Conservation (phyloP, 306 rosid genomes). For the Myrica gale region DNA sequence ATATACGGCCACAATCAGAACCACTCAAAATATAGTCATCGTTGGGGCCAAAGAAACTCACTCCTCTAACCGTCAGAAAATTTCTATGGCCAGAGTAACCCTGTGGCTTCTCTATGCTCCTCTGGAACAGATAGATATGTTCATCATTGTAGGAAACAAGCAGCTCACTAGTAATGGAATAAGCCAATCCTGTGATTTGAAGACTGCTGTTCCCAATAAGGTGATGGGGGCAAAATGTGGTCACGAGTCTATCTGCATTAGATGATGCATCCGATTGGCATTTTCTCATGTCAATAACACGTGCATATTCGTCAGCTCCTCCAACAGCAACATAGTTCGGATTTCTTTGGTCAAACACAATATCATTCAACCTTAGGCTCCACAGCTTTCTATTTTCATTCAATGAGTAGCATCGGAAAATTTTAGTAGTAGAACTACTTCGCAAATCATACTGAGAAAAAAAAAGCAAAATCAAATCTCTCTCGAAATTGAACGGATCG, state of each 20-base stretch:
- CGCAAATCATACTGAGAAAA: slow-evolving; percentile 64
- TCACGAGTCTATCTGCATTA: slow-evolving; percentile 41
- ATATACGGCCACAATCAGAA: slow-evolving; percentile 61
- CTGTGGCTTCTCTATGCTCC: slow-evolving; percentile 36
- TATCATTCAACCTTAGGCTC: slow-evolving; percentile 43
- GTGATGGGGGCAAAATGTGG: slow-evolving; percentile 29
- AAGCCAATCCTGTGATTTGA: slow-evolving; percentile 54
- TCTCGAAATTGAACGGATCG: slow-evolving; percentile 24
- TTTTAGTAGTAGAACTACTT: slow-evolving; percentile 46
- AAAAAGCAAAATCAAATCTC: slow-evolving; percentile 32
- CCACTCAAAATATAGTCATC: slow-evolving; percentile 63
- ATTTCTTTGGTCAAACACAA: slow-evolving; percentile 53
- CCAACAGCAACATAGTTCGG: too few species aligned
- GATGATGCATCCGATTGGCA: slow-evolving; percentile 23
- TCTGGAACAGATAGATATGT: slow-evolving; percentile 53
- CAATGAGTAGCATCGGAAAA: slow-evolving; percentile 44
- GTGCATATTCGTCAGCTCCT: too few species aligned
- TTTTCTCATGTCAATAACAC: too few species aligned
- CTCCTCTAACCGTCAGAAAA: slow-evolving; percentile 54
- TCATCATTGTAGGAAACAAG: slow-evolving; percentile 56
- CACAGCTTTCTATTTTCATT: slow-evolving; percentile 32
- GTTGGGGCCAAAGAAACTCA: slow-evolving; percentile 52
- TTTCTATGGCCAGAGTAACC: slow-evolving; percentile 58
- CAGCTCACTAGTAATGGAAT: slow-evolving; percentile 48
- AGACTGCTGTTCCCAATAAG: slow-evolving; percentile 26